These are phyloP conservation scores for Phytophthora syringae DNA, from an alignment of 352 stramenopile genomes.

Conservation along the genomic window DNA sequence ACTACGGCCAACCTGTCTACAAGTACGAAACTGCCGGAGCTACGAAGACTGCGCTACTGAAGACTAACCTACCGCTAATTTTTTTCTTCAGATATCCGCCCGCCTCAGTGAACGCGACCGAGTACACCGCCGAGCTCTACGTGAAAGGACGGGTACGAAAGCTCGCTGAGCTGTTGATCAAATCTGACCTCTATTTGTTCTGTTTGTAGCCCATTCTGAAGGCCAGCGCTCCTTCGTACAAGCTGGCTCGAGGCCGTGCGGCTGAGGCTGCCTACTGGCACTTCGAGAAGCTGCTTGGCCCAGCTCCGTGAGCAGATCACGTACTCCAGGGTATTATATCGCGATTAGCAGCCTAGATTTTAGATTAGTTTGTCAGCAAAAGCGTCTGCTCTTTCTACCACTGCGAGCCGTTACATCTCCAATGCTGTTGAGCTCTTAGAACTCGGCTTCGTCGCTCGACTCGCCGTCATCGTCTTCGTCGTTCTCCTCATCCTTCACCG, in stretches of 20 bases:
- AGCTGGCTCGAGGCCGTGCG: conserved; percentile 58
- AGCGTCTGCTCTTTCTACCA: background rate
- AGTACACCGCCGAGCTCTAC: conserved; percentile 64
- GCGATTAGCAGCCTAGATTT: background rate
- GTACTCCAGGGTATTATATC: no score
- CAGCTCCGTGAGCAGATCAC: conserved; percentile 25
- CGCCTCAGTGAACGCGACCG: conserved; percentile 48
- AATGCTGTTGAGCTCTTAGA: conserved; percentile 68
- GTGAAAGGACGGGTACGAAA: conserved; percentile 67
- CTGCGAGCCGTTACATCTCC: conserved; percentile 18
- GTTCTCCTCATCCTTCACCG: conserved; percentile 7
- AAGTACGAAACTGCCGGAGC: conserved; percentile 59
- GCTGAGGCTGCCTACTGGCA: conserved; percentile 61
- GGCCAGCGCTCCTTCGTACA: conserved; percentile 59
- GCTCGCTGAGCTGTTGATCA: background rate
- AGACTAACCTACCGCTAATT: background rate
- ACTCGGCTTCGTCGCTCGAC: conserved; percentile 87
- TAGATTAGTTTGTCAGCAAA: conserved; percentile 1
- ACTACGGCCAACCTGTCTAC: conserved; percentile 69
- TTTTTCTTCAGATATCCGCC: conserved; percentile 51
- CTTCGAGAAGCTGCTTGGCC: conserved; percentile 42
- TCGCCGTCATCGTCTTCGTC: conserved; percentile 70
- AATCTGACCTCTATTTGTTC: conserved; percentile 4
- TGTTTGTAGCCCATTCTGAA: conserved; percentile 54
- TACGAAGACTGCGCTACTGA: background rate